A percentile compares a stretch with the other conserved stretches of the same genome.
These are phyloP conservation scores for Aegilops speltoides DNA, from an alignment of 176 grass and related monocot species.

Conservation along the genomic window DNA sequence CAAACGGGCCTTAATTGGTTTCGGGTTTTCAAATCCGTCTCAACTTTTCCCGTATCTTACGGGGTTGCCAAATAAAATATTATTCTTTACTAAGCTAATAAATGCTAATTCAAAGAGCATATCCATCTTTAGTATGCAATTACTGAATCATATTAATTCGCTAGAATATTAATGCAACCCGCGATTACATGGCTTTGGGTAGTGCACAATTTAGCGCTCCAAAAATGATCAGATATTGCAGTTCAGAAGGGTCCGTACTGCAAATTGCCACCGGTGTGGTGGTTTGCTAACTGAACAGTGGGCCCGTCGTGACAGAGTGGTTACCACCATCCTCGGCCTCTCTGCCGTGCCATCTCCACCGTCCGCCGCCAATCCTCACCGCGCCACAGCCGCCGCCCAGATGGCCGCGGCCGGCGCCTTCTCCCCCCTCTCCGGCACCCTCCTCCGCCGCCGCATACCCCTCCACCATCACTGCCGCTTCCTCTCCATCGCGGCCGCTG, in stretches of 20 bases:
- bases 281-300: not conserved
- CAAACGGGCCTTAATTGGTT: too few species aligned
- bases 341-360: constrained; percentile 41
- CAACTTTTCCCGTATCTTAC: not conserved
- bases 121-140: too few species aligned
- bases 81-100: not conserved
- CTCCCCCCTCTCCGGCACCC: constrained; percentile 31
- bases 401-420: constrained; percentile 35
- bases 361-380: constrained; percentile 35
- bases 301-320: not conserved
- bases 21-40: not conserved
- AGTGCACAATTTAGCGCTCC: not conserved
- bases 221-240: not conserved
- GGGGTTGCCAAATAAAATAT: not conserved
- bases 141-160: too few species aligned
- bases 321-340: not conserved
- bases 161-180: too few species aligned
- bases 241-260: not conserved
- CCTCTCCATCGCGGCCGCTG: constrained; percentile 34
- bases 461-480: constrained; percentile 28
- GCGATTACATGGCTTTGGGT: too few species aligned
- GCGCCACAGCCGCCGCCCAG: not conserved
- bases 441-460: constrained; percentile 28
- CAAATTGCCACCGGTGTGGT: not conserved
- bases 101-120: too few species aligned